Evolutionary conservation across 345 rosid species (phyloP), one percentile per base, ranked within the genome.

Genomic region (Eutrema heterophyllum): DNA sequence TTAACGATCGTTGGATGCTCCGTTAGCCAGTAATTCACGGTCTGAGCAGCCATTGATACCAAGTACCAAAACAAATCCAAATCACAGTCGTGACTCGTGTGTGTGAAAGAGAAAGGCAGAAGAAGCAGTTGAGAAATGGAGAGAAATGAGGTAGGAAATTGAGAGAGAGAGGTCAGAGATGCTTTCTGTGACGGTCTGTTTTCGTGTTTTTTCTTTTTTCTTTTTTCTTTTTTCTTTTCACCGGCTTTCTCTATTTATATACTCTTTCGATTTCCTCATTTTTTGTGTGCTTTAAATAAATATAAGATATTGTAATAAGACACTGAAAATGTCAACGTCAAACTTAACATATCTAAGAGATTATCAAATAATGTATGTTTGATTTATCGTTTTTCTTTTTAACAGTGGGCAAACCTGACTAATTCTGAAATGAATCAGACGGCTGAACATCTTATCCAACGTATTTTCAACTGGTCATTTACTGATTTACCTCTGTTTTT

Each of bases 1-100:
- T 81, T 87, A 0, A 94, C 88, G 71, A 94, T 83, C 13, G 78
- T 54, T 0, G 97, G 97, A 72, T 95, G 99, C 55, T 92, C 90
- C 24, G 96, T 71, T 38, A 95, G 68, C 79, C 71, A 87, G 78
- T 87, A 87, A 7, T 10, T 82, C 5, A 83, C 29, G 24, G 64
- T 52, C 9, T 46, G 78, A 6, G 21, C 2, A 57, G 65, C 38
- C 76, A 67, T 67, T 26, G 21, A 9, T 52, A 26, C 5, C 12
- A n/a, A 1, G 6, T 4, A n/a, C 2, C 13, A 15, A 7, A 50
- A 40, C 18, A 40, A 26, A 64, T 27, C n/a, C 9, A 35, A 15
- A 64, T 14, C 78, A 73, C 55, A 66, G 66, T 74, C 21, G 21
- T 21, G 21, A 21, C 21, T 21, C 5, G 15, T 15, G 38, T 11